phyloP scores from a whole-genome alignment of 2,329 filamentous ascomycete species.

The Parascedosporium putredinis region DNA sequence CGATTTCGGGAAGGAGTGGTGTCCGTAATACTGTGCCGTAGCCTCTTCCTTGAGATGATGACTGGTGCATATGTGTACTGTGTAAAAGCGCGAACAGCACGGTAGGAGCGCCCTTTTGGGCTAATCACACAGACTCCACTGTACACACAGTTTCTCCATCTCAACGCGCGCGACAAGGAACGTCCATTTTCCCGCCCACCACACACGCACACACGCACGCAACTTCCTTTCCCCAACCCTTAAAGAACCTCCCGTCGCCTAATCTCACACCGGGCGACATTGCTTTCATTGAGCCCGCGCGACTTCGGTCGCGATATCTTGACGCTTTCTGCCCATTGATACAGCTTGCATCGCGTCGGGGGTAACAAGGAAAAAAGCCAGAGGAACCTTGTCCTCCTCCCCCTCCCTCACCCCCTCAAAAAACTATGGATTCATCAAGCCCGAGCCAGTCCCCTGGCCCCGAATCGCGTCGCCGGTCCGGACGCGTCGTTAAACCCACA shows the following conservation, averaged over 20 bases:
- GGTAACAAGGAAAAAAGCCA: too few relatives aligned
- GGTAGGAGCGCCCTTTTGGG: slow-evolving; percentile 1
- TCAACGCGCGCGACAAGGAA: not conserved
- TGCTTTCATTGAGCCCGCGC: not conserved
- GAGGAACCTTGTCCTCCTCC: too few relatives aligned
- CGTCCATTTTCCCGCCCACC: not conserved
- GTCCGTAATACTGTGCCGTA: too few relatives aligned
- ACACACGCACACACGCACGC: not conserved
- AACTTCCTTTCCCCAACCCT: not conserved
- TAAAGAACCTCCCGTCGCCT: not conserved
- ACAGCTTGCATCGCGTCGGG: slow-evolving; percentile 12
- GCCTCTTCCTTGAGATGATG: not conserved
- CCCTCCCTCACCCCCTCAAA: too few relatives aligned
- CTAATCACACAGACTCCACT: slow-evolving; percentile 1
- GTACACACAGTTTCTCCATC: not conserved
- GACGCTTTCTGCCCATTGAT: slow-evolving; percentile 2
- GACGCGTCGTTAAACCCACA: slow-evolving; percentile 54
- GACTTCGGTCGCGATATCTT: slow-evolving; percentile 5
- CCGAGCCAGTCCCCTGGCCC: slow-evolving; percentile 41
- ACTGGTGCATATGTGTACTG: not conserved
- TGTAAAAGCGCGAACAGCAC: not conserved
- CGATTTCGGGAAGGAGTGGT: too few relatives aligned
- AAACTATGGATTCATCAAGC: slow-evolving; percentile 43
- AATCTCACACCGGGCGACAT: not conserved
- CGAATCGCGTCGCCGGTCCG: slow-evolving; percentile 53